These are phyloP conservation scores for Mycena maculata DNA, from an alignment of 768 basidiomycete genomes.

Conservation along the genomic window DNA sequence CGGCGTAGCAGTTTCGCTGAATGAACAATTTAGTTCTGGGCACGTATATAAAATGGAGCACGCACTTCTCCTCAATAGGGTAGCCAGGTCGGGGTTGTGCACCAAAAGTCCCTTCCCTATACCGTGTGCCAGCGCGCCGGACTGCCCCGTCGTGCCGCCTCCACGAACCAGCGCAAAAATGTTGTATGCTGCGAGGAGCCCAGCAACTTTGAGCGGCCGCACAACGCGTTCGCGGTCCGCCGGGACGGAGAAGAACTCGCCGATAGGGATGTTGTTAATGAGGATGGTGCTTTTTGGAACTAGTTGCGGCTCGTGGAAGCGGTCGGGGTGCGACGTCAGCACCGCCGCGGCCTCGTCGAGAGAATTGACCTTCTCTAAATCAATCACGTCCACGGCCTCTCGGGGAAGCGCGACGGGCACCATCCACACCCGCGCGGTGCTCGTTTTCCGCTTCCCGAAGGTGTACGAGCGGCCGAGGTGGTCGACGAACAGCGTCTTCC, in stretches of 20 bases:
- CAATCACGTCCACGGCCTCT: conserved; percentile 27
- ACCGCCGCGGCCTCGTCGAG: conserved; percentile 32
- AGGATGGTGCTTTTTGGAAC: conserved; percentile 76
- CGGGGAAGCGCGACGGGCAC: conserved; percentile 60
- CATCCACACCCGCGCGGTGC: conserved; percentile 93
- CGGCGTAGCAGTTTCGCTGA: conserved; percentile 87
- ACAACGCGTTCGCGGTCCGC: conserved; percentile 85
- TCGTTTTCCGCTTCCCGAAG: conserved; percentile 89
- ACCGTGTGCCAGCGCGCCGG: conserved; percentile 85
- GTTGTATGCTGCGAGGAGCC: conserved; percentile 87
- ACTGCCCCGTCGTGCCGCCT: conserved; percentile 92
- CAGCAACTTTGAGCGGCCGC: conserved; percentile 86
- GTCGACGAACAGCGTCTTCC: conserved; percentile 74
- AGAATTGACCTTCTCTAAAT: conserved; percentile 42
- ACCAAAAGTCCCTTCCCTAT: conserved; percentile 80
- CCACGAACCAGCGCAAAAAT: conserved; percentile 80
- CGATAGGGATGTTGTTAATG: conserved; percentile 86
- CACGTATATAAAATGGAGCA: conserved; percentile 21
- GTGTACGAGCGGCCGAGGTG: conserved; percentile 87
- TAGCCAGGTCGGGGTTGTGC: conserved; percentile 73
- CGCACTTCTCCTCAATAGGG: conserved; percentile 80
- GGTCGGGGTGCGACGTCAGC: conserved; percentile 29
- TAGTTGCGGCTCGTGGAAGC: conserved; percentile 27
- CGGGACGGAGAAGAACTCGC: conserved; percentile 79
- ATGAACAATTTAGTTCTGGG: conserved; percentile 22